Conservation (phyloP, 805 yeast genomes). For the Jamesozyma gamospora region DNA sequence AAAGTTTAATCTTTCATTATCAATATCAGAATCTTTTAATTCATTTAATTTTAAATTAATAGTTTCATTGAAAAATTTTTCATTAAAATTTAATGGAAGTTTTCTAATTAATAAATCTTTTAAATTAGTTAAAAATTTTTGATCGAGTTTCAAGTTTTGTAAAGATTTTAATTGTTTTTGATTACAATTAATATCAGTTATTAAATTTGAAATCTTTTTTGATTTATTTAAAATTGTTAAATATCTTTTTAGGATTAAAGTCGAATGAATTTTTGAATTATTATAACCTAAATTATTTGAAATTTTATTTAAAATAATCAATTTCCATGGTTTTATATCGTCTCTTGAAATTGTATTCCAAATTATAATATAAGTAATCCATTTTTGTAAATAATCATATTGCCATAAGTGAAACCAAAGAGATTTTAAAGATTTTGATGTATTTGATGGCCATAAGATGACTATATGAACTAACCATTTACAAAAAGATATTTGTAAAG, state of each 20-base stretch:
- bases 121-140: conserved; percentile 6
- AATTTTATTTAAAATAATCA: conserved; percentile 16
- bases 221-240: conserved; percentile 11
- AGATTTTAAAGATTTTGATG: conserved; percentile 15
- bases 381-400: conserved; percentile 28
- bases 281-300: conserved; percentile 17
- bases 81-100: conserved; percentile 5
- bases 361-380: conserved; percentile 28
- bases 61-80: conserved; percentile 1
- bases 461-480: conserved; percentile 30
- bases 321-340: conserved; percentile 26
- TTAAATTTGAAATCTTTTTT: conserved; percentile 6
- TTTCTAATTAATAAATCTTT: conserved; percentile 8
- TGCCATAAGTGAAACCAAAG: conserved; percentile 29
- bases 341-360: conserved; percentile 21
- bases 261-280: conserved; percentile 13
- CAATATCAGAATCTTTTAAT: conserved; percentile 5
- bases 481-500: conserved; percentile 22
- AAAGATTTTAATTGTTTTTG: conserved; percentile 10
- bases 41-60: conserved; percentile 2
- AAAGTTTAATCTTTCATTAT: conserved; percentile 1
- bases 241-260: conserved; percentile 17
- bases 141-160: conserved; percentile 10
- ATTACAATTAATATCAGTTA: conserved; percentile 11
- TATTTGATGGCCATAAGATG: conserved; percentile 15